phyloP scores from a whole-genome alignment of 805 yeast genomes.

The Candida ascalaphidarum region DNA sequence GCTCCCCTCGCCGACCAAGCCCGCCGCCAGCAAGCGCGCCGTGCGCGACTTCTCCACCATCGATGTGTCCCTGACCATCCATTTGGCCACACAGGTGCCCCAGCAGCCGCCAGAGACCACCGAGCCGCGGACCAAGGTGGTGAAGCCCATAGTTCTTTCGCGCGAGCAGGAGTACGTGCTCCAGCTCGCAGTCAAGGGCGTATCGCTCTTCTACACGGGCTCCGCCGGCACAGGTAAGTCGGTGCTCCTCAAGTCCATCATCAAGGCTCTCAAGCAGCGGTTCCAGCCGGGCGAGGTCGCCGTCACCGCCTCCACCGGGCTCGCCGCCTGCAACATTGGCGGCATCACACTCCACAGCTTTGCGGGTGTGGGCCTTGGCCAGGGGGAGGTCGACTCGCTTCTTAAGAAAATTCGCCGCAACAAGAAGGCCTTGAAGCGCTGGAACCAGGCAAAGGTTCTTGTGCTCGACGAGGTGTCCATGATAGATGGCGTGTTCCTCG shows the following conservation, averaged over 20 bases:
- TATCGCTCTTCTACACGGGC: constrained; percentile 84
- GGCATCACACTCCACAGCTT: constrained; percentile 73
- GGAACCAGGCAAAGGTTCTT: constrained; percentile 51
- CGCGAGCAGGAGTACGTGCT: constrained; percentile 61
- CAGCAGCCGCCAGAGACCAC: constrained; percentile 10
- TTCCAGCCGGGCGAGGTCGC: constrained; percentile 45
- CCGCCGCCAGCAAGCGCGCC: background rate
- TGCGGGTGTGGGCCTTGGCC: constrained; percentile 71
- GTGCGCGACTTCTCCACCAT: background rate
- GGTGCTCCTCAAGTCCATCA: constrained; percentile 60
- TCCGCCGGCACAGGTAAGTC: constrained; percentile 99
- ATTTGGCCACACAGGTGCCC: constrained; percentile 18
- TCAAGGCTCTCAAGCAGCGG: constrained; percentile 39
- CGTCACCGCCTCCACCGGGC: constrained; percentile 78
- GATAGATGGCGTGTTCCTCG: constrained; percentile 64
- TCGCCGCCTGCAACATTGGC: constrained; percentile 77
- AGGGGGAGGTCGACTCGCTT: constrained; percentile 38
- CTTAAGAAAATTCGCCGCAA: constrained; percentile 46
- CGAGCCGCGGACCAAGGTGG: constrained; percentile 14
- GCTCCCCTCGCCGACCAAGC: no score
- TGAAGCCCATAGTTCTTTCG: constrained; percentile 28
- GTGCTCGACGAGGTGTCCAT: constrained; percentile 75
- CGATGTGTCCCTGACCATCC: constrained; percentile 14
- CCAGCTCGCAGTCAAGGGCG: constrained; percentile 53
- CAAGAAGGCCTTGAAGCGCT: constrained; percentile 39